Evolutionary conservation across 495 filamentous ascomycete genomes (phyloP), one percentile per base, ranked within the genome.

Genomic region (Daldinia concentrica): DNA sequence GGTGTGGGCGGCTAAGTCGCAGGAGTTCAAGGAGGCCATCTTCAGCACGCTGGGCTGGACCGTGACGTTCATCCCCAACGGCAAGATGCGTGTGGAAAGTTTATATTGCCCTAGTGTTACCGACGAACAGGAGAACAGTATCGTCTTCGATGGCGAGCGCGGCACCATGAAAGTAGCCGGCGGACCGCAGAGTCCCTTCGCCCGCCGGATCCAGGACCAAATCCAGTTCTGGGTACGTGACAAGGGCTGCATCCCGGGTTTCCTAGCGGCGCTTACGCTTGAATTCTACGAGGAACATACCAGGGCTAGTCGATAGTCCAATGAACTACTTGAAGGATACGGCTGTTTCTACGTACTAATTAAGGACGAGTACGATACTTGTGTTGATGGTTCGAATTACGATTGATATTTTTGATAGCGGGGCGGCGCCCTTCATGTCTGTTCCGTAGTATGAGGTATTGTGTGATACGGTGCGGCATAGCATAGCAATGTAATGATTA

Each of bases 151-250:
- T 81, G 96, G 95, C 24, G 95, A 98, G 79, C 91, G 91, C 68
- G 90, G 95, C 27, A 97, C 93, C 24, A 99, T 99, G 95, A 98
- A 98, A 83, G 91, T 98, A 65, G 90, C 90, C 15, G 95, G 95
- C 5, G 95, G 95, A 0, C 92, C 93, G 4, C 88, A 93, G 73
- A 94, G 91, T 74, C 85, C 85, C 29, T 99, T 99, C 80, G 95
- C 93, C 26, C 82, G 87, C 66, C 89, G 93, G 79, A 95, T 98
- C 34, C 88, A 86, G 71, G 90, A 91, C 59, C 85, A 92, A 55
- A 92, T 97, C 73, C 87, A 90, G 75, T 97, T 96, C 79, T 99
- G 95, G 95, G 94, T 97, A 1, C 90, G 95, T 74, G 92, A 92
- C 76, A 87, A 90, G 81, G 91, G 93, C 61, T 93, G 92, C 76